These are phyloP conservation scores for Chimonanthus salicifolius DNA, from an alignment of 164 flowering plant genomes.

Conservation along the genomic window DNA sequence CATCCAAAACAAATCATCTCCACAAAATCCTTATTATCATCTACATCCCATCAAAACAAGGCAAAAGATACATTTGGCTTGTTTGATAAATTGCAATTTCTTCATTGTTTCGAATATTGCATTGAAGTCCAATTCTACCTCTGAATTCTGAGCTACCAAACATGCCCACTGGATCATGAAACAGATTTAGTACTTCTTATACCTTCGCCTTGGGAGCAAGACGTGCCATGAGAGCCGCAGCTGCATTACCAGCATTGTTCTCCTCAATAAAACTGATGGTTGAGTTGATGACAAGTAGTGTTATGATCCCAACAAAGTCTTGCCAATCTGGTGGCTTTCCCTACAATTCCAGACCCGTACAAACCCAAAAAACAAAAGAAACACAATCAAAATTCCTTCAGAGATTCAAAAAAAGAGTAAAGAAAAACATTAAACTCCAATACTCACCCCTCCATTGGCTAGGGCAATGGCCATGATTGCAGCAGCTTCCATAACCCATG, in stretches of 20 bases:
- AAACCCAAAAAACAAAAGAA: no score
- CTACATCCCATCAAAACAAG: neutral
- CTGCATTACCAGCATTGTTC: slow-evolving; percentile 96
- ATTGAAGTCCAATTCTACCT: no score
- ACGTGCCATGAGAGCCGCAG: slow-evolving; percentile 94
- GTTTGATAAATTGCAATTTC: no score
- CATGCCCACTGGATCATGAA: neutral
- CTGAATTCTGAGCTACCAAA: no score
- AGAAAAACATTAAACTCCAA: neutral
- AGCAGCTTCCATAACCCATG: slow-evolving; percentile 98
- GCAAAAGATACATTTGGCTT: no score
- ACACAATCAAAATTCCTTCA: neutral
- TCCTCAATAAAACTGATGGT: slow-evolving; percentile 90
- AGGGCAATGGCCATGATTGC: slow-evolving; percentile 92
- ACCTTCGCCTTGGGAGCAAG: slow-evolving; percentile 94
- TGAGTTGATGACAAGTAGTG: slow-evolving; percentile 71
- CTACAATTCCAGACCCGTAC: slow-evolving; percentile 25
- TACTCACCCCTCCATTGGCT: slow-evolving; percentile 86
- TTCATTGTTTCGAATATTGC: no score
- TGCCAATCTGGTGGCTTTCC: slow-evolving; percentile 92
- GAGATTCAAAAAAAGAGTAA: neutral
- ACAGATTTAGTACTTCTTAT: neutral
- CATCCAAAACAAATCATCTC: neutral
- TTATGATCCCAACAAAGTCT: slow-evolving; percentile 81
- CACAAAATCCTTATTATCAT: neutral